Evolutionary conservation across 192 early-diverging fungal species (phyloP).

Genomic region (Rhizophagus prolifer): DNA sequence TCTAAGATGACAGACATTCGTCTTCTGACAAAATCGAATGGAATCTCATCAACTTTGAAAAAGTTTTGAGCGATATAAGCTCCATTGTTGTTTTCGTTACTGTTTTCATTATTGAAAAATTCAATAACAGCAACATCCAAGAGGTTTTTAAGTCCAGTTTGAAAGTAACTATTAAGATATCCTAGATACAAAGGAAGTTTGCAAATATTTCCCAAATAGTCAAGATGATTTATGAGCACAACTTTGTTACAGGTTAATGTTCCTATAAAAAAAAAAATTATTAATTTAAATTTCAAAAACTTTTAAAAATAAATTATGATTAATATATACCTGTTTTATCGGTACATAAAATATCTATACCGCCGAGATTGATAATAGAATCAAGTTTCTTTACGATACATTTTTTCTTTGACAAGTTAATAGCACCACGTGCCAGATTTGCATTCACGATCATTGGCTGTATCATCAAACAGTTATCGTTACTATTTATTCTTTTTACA

Average conservation of each 20-base stretch:
- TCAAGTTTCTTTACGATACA: slow-evolving; percentile 51
- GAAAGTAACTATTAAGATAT: slow-evolving; percentile 49
- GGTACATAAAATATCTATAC: slow-evolving; percentile 47
- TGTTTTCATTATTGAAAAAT: slow-evolving; percentile 32
- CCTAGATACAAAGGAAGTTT: slow-evolving; percentile 35
- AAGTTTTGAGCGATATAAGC: slow-evolving; percentile 29
- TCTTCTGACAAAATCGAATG: slow-evolving; percentile 55
- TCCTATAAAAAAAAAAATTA: slow-evolving; percentile 1
- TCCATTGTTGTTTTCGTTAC: too few relatives aligned
- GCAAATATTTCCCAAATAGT: slow-evolving; percentile 32
- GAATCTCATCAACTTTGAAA: slow-evolving; percentile 47
- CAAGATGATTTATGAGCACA: slow-evolving; percentile 36
- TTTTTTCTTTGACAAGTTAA: slow-evolving; percentile 42
- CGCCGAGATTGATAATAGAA: slow-evolving; percentile 49
- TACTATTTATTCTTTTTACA: too few relatives aligned
- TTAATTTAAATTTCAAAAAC: background rate
- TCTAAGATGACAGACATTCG: slow-evolving; percentile 50
- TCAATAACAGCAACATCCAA: slow-evolving; percentile 49
- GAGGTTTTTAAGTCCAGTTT: slow-evolving; percentile 49
- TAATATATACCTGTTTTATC: slow-evolving; percentile 46
- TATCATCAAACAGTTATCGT: background rate
- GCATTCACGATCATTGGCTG: slow-evolving; percentile 52
- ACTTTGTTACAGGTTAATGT: slow-evolving; percentile 51
- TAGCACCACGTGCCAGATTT: slow-evolving; percentile 49
- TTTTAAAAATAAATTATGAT: background rate